Percentiles rank a stretch among this genome's conserved stretches.
These are phyloP conservation scores for Remersonia thermophila DNA, from an alignment of 2,329 filamentous ascomycete species.

Conservation along the genomic window DNA sequence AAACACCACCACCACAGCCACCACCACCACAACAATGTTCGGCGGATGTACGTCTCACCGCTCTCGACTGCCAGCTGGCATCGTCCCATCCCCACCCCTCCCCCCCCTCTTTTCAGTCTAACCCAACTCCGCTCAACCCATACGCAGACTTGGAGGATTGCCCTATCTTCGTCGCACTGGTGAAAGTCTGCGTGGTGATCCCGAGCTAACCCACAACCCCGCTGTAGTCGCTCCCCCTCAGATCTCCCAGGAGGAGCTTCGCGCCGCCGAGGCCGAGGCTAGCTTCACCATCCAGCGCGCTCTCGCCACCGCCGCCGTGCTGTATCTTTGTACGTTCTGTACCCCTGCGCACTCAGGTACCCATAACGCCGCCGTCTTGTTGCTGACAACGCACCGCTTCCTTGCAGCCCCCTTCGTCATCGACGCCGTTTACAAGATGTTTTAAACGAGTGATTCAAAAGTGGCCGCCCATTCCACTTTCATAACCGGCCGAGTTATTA, in stretches of 20 bases:
- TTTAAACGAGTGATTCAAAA: too few species aligned
- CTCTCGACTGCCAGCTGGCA: neutral
- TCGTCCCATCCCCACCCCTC: too few species aligned
- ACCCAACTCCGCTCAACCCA: too few species aligned
- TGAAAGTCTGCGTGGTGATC: too few species aligned
- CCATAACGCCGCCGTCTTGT: neutral
- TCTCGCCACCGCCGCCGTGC: slow-evolving; percentile 49
- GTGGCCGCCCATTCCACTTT: too few species aligned
- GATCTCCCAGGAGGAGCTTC: slow-evolving; percentile 58
- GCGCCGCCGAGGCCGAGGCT: slow-evolving; percentile 55
- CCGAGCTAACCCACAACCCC: neutral
- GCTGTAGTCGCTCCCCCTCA: slow-evolving; percentile 54
- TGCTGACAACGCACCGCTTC: slow-evolving; percentile 3
- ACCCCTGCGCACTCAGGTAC: neutral
- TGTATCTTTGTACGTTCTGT: slow-evolving; percentile 62
- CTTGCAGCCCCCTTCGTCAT: slow-evolving; percentile 45
- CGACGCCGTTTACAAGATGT: slow-evolving; percentile 30
- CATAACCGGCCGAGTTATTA: too few species aligned
- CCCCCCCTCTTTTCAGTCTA: too few species aligned
- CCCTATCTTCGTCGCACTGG: too few species aligned
- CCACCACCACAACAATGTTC: slow-evolving; percentile 37
- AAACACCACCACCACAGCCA: slow-evolving; percentile 1
- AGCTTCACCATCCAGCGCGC: slow-evolving; percentile 55
- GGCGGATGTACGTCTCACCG: slow-evolving; percentile 41
- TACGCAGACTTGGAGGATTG: too few species aligned